A percentile compares a stretch with the other conserved stretches of the same genome.
Evolutionary conservation across 2,329 filamentous ascomycete genomes (phyloP).

Genomic region (Venturia aucupariae): DNA sequence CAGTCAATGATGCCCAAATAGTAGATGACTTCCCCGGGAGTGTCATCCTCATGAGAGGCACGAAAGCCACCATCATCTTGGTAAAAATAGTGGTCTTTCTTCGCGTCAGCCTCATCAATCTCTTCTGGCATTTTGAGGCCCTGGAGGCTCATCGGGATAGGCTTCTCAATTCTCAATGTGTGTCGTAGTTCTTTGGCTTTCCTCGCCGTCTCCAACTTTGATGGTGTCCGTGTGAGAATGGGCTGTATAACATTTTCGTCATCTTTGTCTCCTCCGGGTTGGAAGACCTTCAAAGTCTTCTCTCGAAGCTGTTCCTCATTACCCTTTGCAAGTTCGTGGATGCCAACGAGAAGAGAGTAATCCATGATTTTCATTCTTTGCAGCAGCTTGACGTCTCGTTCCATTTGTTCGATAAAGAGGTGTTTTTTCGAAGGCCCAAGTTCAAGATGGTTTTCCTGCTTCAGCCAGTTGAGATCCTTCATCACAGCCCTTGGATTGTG

Average conservation of each 20-base stretch:
- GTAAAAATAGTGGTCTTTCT: slow-evolving; percentile 78
- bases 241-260: slow-evolving; percentile 46
- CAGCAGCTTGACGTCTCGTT: slow-evolving; percentile 75
- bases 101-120: slow-evolving; percentile 56
- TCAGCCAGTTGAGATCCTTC: slow-evolving; percentile 95
- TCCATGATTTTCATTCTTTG: slow-evolving; percentile 96
- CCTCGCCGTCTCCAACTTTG: slow-evolving; percentile 81
- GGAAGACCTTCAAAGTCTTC: slow-evolving; percentile 90
- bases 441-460: slow-evolving; percentile 75
- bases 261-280: slow-evolving; percentile 62
- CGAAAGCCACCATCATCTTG: slow-evolving; percentile 87
- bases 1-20: slow-evolving; percentile 98
- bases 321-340: slow-evolving; percentile 80
- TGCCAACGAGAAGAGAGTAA: slow-evolving; percentile 89
- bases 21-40: slow-evolving; percentile 83
- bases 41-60: slow-evolving; percentile 84
- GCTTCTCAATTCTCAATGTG: slow-evolving; percentile 86
- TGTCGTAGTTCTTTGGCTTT: slow-evolving; percentile 87
- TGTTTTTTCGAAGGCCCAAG: slow-evolving; percentile 82
- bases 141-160: slow-evolving; percentile 81
- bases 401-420: slow-evolving; percentile 80
- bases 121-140: slow-evolving; percentile 84
- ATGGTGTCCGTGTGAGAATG: slow-evolving; percentile 78
- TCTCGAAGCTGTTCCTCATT: slow-evolving; percentile 89
- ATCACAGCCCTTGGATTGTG: slow-evolving; percentile 86